phyloP scores from a whole-genome alignment of 441 rosid genomes.

The Adansonia madagascariensis region DNA sequence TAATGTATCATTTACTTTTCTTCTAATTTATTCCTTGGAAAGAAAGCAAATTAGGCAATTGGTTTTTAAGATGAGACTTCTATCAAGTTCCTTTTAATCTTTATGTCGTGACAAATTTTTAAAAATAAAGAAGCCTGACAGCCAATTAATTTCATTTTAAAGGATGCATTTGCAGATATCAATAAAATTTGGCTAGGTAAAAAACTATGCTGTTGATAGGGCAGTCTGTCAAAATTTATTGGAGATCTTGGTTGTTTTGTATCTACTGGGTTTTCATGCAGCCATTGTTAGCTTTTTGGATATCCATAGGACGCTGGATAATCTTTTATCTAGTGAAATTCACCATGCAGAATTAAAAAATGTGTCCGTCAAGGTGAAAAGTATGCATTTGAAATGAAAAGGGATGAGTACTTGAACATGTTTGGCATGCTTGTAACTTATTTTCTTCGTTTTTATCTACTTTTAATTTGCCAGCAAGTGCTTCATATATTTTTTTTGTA shows the following conservation, averaged over 20 bases:
- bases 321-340: neutral
- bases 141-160: constrained; percentile 4
- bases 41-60: neutral
- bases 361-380: neutral
- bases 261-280: neutral
- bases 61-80: neutral
- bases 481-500: neutral
- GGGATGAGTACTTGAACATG: neutral
- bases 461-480: constrained; percentile 2
- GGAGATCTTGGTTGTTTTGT: constrained; percentile 1
- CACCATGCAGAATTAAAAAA: neutral
- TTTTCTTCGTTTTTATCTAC: neutral
- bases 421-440: constrained; percentile 4
- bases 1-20: neutral
- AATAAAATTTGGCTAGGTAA: neutral
- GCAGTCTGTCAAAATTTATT: neutral
- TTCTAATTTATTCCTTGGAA: neutral
- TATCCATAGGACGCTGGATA: neutral
- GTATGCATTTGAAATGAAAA: neutral
- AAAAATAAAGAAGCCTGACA: neutral
- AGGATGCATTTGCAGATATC: neutral
- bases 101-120: neutral
- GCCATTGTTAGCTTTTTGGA: constrained; percentile 1
- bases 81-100: neutral
- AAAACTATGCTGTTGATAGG: neutral